Base-by-base conservation (phyloP, 805 yeast species). In the Scheffersomyces amazonensis region DNA sequence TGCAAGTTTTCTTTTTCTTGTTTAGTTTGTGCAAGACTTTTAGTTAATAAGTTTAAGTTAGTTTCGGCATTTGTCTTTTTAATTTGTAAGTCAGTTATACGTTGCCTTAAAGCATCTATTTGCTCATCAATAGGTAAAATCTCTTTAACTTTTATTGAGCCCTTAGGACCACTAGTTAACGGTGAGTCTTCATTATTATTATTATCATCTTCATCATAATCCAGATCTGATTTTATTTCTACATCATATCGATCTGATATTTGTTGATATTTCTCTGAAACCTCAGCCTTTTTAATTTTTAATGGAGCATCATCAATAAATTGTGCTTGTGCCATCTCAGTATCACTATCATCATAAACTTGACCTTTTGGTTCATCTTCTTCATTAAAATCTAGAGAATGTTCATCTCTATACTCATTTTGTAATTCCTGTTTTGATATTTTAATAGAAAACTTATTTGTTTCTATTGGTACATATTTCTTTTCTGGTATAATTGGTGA, bases 381-480 rank as follows among this genome's bases (percentile, higher is more conserved):
- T n/a, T 28, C 28, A 6, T 16, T 13, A 3, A 23, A 18, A 12
- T 19, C 21, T 3, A 5, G 13, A n/a, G 35, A 16, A 32, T 30
- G 37, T 24, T 35, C 46, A 15, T 32, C 36, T 3, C 34, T 34
- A 17, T 47, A 38, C 32, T 43, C 48, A 30, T 31, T 10, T 17
- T 27, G n/a, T 15, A 27, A 27, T 13, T 27, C 30, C 30, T 15
- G n/a, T 27, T 27, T 5, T 8, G 17, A 15, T n/a, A 27, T 27
- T 15, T 27, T 27, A 5, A 13, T 27, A 5, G 17, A 13, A 17
- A 27, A 27, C 15, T 27, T 27, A 29, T 39, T 39, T 20, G 42
- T 21, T 18, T 34, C 33, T 16, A 34, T 32, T 4, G 48, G 48
- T 0, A 44, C 48, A 27, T 37, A 44, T 15, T 41, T 44, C 28